phyloP scores from a whole-genome alignment of 768 basidiomycete genomes.

The Phylloporus sp. region DNA sequence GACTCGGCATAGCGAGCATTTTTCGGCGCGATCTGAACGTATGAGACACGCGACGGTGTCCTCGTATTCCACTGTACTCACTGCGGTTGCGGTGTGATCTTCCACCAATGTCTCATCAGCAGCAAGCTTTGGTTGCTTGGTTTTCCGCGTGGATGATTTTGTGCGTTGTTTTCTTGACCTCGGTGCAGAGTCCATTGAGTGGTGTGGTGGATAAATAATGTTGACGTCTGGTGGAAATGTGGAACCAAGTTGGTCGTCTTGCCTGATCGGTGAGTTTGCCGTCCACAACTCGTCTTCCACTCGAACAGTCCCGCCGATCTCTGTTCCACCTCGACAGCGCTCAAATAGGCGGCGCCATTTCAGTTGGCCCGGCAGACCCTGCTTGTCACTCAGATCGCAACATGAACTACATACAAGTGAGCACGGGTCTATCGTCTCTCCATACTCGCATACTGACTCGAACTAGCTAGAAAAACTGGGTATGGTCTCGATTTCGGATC shows the following conservation, averaged over 20 bases:
- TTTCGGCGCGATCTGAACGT: slow-evolving; percentile 40
- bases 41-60: neutral
- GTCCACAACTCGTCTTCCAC: neutral
- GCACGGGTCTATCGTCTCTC: slow-evolving; percentile 4
- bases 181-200: slow-evolving; percentile 39
- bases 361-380: neutral
- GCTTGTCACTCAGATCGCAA: neutral
- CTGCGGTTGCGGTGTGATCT: slow-evolving; percentile 13
- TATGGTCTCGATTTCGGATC: slow-evolving; percentile 4
- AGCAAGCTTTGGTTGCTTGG: neutral
- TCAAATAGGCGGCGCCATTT: slow-evolving; percentile 1
- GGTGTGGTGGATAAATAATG: too few species aligned
- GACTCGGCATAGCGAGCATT: slow-evolving; percentile 64
- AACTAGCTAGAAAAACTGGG: slow-evolving; percentile 88
- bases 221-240: too few species aligned
- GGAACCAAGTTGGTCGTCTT: slow-evolving; percentile 4
- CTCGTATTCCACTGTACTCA: slow-evolving; percentile 7
- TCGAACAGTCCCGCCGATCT: neutral
- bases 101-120: slow-evolving; percentile 25
- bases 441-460: slow-evolving; percentile 3
- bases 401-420: slow-evolving; percentile 60
- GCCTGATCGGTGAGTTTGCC: slow-evolving; percentile 16
- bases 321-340: neutral
- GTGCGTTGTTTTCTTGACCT: slow-evolving; percentile 49
- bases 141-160: slow-evolving; percentile 40